Evolutionary conservation across 441 rosid genomes (phyloP), one percentile per base, ranked within the genome.

Genomic region (Sinapis alba): DNA sequence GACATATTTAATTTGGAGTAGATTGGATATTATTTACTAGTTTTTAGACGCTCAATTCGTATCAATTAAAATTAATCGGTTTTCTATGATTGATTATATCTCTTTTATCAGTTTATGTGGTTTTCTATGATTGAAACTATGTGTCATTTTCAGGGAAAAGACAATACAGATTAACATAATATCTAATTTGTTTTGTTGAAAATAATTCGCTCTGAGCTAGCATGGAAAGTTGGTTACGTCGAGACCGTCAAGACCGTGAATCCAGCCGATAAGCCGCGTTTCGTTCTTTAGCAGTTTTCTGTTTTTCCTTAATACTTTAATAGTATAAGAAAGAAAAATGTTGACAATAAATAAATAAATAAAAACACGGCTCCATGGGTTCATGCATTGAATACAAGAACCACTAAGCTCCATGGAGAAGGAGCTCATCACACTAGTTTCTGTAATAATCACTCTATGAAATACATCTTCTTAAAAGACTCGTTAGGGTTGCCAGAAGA

Each of bases 391-490:
- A 38, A 62, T 34, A 62, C 69, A 63, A 28, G 50, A 72, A 72
- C 70, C 70, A 73, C 28, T 43, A 36, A 60, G 13, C 2, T 32
- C 27, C 53, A 23, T 3, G 41, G 41, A 41, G n/a, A 41, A 54
- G 27, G 28, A 65, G 77, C 50, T 63, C 32, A 21, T 23, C 7
- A 6, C 19, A 51, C 34, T 34, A 32, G 27, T 71, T 82, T 79
- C 64, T 50, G 63, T 51, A 24, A 60, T 54, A 24, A 75, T 89
- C 91, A 95, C 80, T 95, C 99, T 68, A 95, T 77, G 79, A 84
- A 88, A 80, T 84, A 95, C 75, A 77, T 83, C 72, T 86, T 87
- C 74, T 69, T 80, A 71, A 86, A 79, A n/a, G 90, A 74, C 13
- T 86, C 85, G 64, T 80, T 80, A 32, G 68, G 59, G 67, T 78